These are phyloP conservation scores for Protostelium mycophagum DNA, from an alignment of 78 protist species.

Conservation along the genomic window DNA sequence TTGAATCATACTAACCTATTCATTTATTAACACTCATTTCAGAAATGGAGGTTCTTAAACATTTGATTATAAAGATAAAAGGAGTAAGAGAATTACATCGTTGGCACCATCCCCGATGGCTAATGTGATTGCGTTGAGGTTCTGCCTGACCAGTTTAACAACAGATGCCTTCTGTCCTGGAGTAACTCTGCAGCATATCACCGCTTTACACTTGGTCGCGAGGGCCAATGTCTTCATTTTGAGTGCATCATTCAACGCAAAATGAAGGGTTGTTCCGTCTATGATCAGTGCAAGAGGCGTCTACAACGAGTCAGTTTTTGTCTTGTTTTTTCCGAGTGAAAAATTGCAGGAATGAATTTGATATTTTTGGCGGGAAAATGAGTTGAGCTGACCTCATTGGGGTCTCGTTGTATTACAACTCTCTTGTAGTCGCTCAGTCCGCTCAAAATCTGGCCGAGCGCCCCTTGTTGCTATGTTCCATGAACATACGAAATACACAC, in stretches of 20 bases:
- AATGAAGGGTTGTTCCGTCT: slow-evolving; percentile 53
- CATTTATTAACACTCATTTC: slow-evolving; percentile 31
- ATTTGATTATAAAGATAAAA: too few species aligned
- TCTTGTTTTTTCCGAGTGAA: too few species aligned
- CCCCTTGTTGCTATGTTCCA: too few species aligned
- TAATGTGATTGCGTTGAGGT: slow-evolving; percentile 61
- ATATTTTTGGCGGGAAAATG: neutral
- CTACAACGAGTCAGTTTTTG: too few species aligned
- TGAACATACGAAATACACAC: too few species aligned
- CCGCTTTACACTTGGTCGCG: slow-evolving; percentile 56
- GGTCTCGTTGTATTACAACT: too few species aligned
- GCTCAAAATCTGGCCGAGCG: too few species aligned
- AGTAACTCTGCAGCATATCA: slow-evolving; percentile 86
- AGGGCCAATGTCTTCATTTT: slow-evolving; percentile 20
- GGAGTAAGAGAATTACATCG: slow-evolving; percentile 74
- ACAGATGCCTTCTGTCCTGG: slow-evolving; percentile 85
- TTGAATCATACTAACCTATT: slow-evolving; percentile 89
- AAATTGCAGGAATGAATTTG: neutral
- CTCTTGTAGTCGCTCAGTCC: too few species aligned
- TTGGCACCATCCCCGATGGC: slow-evolving; percentile 97
- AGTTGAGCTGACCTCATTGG: neutral
- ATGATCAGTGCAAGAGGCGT: slow-evolving; percentile 59
- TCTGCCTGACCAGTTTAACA: slow-evolving; percentile 38
- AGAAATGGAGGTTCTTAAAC: too few species aligned
- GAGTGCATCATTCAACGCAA: slow-evolving; percentile 24